These are phyloP conservation scores for Usnea hakonensis DNA, from an alignment of 495 filamentous ascomycete genomes.

Conservation along the genomic window DNA sequence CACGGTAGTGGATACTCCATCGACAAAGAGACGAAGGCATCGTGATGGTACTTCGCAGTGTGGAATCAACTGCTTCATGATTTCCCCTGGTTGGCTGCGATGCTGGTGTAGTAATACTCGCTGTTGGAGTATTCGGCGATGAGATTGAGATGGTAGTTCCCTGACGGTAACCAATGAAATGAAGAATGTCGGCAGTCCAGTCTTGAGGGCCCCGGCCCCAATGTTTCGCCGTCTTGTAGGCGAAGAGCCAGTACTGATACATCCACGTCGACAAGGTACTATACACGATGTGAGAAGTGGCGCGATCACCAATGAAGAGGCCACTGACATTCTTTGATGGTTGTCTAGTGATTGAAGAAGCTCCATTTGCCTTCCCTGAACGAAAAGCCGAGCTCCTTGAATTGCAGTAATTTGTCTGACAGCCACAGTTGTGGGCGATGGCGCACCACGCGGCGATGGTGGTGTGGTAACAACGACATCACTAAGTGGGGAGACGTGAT, in stretches of 20 bases:
- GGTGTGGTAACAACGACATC: constrained; percentile 22
- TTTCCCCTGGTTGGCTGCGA: constrained; percentile 1
- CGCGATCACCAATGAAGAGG: background rate
- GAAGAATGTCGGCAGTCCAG: constrained; percentile 29
- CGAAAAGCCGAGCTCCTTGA: constrained; percentile 30
- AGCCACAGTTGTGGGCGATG: constrained; percentile 26
- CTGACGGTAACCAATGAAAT: constrained; percentile 20
- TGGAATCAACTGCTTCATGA: background rate
- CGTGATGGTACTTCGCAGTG: background rate
- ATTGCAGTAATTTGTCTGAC: constrained; percentile 25
- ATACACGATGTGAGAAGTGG: constrained; percentile 1
- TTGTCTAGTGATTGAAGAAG: constrained; percentile 25
- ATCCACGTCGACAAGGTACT: constrained; percentile 29
- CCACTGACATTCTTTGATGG: constrained; percentile 25
- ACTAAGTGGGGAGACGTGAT: constrained; percentile 25
- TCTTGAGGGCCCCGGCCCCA: constrained; percentile 35
- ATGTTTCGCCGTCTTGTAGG: constrained; percentile 36
- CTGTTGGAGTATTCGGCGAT: constrained; percentile 1
- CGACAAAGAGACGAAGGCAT: constrained; percentile 24
- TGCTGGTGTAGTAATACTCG: constrained; percentile 4
- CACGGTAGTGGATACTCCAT: constrained; percentile 27
- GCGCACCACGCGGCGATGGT: constrained; percentile 23
- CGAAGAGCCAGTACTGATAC: constrained; percentile 38
- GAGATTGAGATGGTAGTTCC: constrained; percentile 5
- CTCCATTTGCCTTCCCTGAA: constrained; percentile 27